A percentile compares a stretch with the other conserved stretches of the same genome.
Evolutionary conservation across 2,329 filamentous ascomycete species (phyloP).

Genomic region (Biscogniauxia mediterranea): DNA sequence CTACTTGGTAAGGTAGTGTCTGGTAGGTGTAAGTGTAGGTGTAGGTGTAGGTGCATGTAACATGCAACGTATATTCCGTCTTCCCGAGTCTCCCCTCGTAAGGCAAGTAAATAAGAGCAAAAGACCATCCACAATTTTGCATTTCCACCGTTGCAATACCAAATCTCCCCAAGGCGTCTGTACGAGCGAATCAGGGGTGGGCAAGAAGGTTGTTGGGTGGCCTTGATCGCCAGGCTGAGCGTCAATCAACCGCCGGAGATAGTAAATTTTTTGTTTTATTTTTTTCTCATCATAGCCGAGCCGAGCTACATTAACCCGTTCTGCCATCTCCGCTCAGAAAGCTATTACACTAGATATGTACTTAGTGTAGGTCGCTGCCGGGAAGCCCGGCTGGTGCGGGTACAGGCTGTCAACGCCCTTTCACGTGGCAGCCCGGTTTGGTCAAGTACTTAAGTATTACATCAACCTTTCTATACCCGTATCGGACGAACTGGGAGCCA

Average conservation of each 20-base stretch:
- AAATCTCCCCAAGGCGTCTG: slow-evolving; percentile 6
- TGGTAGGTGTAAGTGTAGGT: too few species aligned
- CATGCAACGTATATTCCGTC: too few species aligned
- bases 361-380: neutral
- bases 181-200: slow-evolving; percentile 1
- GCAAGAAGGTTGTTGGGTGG: neutral
- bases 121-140: neutral
- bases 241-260: neutral
- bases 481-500: neutral
- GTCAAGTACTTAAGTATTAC: slow-evolving; percentile 12
- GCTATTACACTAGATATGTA: neutral
- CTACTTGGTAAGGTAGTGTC: too few species aligned
- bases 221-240: neutral
- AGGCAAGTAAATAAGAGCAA: too few species aligned
- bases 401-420: slow-evolving; percentile 4
- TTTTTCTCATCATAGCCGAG: neutral
- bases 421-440: slow-evolving; percentile 9
- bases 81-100: too few species aligned
- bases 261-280: neutral
- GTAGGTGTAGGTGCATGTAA: too few species aligned
- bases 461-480: slow-evolving; percentile 1
- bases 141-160: neutral
- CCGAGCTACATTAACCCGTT: too few species aligned
- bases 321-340: neutral
- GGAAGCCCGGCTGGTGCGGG: neutral